A percentile compares a stretch with the other conserved stretches of the same genome.
Evolutionary conservation across 164 flowering plant genomes (phyloP).

Genomic region (Stephania japonica): DNA sequence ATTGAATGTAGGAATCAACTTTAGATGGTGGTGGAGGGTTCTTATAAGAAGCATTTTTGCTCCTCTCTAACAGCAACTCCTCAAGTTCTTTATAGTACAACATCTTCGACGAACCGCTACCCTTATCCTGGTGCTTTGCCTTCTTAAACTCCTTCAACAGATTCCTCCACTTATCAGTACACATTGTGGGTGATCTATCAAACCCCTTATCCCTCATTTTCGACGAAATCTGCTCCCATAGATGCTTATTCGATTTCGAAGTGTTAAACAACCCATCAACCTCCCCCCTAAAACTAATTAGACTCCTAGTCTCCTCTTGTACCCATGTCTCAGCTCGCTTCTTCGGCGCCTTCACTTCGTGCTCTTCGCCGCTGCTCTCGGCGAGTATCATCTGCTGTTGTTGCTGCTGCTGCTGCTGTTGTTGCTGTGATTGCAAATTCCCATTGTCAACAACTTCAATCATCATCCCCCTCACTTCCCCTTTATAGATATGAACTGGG

Average conservation of each 20-base stretch:
- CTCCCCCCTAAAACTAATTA: constrained; percentile 60
- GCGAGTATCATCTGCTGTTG: constrained; percentile 43
- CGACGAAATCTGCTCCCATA: constrained; percentile 86
- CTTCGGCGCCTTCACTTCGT: constrained; percentile 66
- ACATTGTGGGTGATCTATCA: constrained; percentile 84
- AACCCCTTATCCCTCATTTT: constrained; percentile 90
- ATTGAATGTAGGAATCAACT: constrained; percentile 71
- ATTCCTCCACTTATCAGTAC: constrained; percentile 98
- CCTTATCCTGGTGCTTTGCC: constrained; percentile 56
- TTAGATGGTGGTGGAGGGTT: constrained; percentile 41
- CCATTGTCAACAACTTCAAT: constrained; percentile 41
- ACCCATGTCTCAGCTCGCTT: constrained; percentile 96
- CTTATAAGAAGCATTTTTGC: constrained; percentile 45
- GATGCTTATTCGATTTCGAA: constrained; percentile 81
- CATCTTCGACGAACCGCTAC: constrained; percentile 64
- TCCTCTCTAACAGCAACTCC: constrained; percentile 71
- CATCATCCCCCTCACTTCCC: constrained; percentile 50
- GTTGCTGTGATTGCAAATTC: constrained; percentile 12
- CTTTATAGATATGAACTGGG: constrained; percentile 35
- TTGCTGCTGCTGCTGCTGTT: constrained; percentile 25
- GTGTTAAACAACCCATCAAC: constrained; percentile 74
- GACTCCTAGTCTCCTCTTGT: constrained; percentile 68
- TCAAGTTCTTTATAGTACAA: constrained; percentile 81
- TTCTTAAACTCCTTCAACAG: constrained; percentile 87
- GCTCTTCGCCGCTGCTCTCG: constrained; percentile 62